phyloP scores from a whole-genome alignment of 768 basidiomycete species.

The Pulveroboletus sp. region DNA sequence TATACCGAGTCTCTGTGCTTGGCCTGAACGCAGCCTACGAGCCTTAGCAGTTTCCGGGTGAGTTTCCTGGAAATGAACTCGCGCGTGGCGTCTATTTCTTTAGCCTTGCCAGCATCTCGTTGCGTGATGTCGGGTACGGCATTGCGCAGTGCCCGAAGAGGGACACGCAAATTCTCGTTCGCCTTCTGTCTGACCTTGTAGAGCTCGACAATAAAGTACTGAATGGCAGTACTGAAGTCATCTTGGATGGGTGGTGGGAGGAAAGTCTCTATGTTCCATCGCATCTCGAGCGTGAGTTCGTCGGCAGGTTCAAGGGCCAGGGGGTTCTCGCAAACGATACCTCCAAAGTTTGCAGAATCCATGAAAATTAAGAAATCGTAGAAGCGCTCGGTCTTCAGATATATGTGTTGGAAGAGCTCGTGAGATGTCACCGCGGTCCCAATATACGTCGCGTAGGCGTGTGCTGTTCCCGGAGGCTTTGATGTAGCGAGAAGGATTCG shows the following conservation, averaged over 20 bases:
- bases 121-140: slow-evolving; percentile 60
- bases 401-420: slow-evolving; percentile 92
- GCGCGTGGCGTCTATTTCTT: slow-evolving; percentile 63
- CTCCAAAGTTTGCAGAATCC: slow-evolving; percentile 91
- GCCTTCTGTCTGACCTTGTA: slow-evolving; percentile 68
- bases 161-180: slow-evolving; percentile 58
- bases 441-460: slow-evolving; percentile 95
- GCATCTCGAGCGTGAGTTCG: slow-evolving; percentile 71
- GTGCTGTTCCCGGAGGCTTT: slow-evolving; percentile 92
- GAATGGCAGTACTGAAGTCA: slow-evolving; percentile 69
- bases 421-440: slow-evolving; percentile 89
- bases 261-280: slow-evolving; percentile 91
- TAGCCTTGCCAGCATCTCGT: slow-evolving; percentile 60
- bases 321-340: slow-evolving; percentile 81
- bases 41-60: slow-evolving; percentile 73
- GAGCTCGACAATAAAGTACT: slow-evolving; percentile 81
- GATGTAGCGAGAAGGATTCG: slow-evolving; percentile 87
- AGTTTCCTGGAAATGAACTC: slow-evolving; percentile 78
- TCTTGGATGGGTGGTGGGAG: slow-evolving; percentile 78
- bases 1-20: slow-evolving; percentile 57
- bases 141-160: slow-evolving; percentile 69
- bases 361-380: slow-evolving; percentile 95
- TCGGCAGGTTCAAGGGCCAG: slow-evolving; percentile 63
- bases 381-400: slow-evolving; percentile 79
- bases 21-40: slow-evolving; percentile 59